Percentiles rank a stretch among this genome's conserved stretches.
Conservation (phyloP, 2,329 filamentous ascomycete genomes). For the Fusarium sp. region DNA sequence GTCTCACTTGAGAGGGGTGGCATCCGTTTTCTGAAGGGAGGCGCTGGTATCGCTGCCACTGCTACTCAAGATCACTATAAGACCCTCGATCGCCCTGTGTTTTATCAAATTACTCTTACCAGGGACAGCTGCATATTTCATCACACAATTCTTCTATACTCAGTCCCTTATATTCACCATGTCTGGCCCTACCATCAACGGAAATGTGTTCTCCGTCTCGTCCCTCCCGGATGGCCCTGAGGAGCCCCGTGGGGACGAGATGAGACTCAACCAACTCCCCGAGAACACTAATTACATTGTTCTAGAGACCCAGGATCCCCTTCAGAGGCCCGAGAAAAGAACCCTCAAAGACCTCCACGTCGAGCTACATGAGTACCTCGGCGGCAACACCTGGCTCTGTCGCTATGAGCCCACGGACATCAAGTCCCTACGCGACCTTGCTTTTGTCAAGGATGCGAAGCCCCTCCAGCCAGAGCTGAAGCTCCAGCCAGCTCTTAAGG, state of each 20-base stretch:
- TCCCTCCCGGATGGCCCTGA: neutral
- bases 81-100: too few species aligned
- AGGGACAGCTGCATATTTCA: accelerated
- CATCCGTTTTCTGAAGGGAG: neutral
- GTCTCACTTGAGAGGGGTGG: neutral
- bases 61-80: neutral
- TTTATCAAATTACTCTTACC: accelerated
- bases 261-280: neutral
- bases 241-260: neutral
- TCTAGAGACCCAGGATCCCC: neutral
- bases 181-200: neutral
- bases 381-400: neutral
- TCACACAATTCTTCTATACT: too few species aligned
- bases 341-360: neutral
- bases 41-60: accelerated
- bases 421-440: neutral
- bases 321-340: neutral
- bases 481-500: neutral
- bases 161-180: neutral
- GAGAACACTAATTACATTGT: neutral
- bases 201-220: neutral
- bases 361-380: neutral
- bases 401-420: neutral
- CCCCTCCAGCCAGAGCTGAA: neutral
- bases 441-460: neutral